Conservation (phyloP, 2,329 filamentous ascomycete genomes). For the Myriosclerotinia scirpicola region DNA sequence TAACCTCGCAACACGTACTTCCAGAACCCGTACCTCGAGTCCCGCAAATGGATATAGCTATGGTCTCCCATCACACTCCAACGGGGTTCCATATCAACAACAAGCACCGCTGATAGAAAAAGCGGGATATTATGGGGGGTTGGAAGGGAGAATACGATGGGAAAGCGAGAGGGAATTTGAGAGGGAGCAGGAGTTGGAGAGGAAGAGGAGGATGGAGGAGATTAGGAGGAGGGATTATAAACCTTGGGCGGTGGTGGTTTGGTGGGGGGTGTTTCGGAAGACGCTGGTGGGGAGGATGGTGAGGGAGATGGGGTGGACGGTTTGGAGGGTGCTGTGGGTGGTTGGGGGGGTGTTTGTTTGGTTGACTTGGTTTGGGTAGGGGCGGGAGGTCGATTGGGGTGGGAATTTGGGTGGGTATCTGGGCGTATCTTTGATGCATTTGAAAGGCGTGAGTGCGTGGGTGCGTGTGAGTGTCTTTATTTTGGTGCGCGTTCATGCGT, state of each 20-base stretch:
- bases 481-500: background rate
- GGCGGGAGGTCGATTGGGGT: background rate
- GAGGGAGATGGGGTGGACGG: constrained; percentile 60
- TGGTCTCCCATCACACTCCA: constrained; percentile 29
- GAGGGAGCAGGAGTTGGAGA: constrained; percentile 10
- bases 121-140: constrained; percentile 24
- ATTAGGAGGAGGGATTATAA: constrained; percentile 13
- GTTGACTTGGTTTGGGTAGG: constrained; percentile 26
- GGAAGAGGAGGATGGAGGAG: constrained; percentile 14
- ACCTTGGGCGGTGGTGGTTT: constrained; percentile 8
- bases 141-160: constrained; percentile 22
- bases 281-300: constrained; percentile 50
- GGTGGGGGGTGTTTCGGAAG: constrained; percentile 36
- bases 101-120: constrained; percentile 19
- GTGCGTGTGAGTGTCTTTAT: background rate
- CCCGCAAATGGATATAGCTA: constrained; percentile 36
- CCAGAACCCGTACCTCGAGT: constrained; percentile 34
- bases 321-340: constrained; percentile 59
- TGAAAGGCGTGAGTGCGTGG: background rate
- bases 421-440: too few species aligned
- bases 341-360: constrained; percentile 27
- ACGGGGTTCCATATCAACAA: constrained; percentile 21
- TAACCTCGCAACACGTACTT: constrained; percentile 32
- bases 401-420: background rate
- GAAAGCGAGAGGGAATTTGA: constrained; percentile 22